phyloP scores from a whole-genome alignment of 257 asterid species.

The Salvia splendens region DNA sequence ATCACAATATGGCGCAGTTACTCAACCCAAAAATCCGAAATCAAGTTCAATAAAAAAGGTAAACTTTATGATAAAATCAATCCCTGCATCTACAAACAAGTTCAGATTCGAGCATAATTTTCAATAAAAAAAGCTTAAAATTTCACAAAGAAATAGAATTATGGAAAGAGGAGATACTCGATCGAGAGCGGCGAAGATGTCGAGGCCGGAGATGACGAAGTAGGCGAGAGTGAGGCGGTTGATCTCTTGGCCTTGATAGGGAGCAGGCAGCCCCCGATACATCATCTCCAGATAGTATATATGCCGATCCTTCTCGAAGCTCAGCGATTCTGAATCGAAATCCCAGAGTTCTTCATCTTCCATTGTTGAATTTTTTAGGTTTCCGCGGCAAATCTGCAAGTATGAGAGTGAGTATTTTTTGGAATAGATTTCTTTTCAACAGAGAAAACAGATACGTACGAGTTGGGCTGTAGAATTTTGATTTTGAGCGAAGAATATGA shows the following conservation, averaged over 20 bases:
- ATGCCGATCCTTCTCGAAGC: constrained; percentile 80
- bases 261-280: constrained; percentile 68
- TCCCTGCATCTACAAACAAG: constrained; percentile 22
- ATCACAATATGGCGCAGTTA: background rate
- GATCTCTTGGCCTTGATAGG: constrained; percentile 79
- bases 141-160: background rate
- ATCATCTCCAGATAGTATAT: constrained; percentile 64
- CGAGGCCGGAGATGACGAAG: constrained; percentile 76
- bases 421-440: no score
- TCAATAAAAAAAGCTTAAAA: constrained; percentile 7
- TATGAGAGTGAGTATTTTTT: no score
- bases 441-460: no score
- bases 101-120: background rate
- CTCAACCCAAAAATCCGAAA: constrained; percentile 8
- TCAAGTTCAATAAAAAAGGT: constrained; percentile 7
- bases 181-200: constrained; percentile 70
- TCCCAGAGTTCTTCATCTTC: constrained; percentile 28
- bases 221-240: constrained; percentile 87
- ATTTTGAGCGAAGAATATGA: background rate
- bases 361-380: constrained; percentile 27
- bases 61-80: constrained; percentile 15
- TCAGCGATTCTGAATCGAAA: constrained; percentile 33
- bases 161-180: constrained; percentile 45
- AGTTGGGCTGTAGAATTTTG: background rate
- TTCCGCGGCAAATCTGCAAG: background rate